phyloP scores from a whole-genome alignment of 2,329 filamentous ascomycete species.

The Fusarium pseudocircinatum region DNA sequence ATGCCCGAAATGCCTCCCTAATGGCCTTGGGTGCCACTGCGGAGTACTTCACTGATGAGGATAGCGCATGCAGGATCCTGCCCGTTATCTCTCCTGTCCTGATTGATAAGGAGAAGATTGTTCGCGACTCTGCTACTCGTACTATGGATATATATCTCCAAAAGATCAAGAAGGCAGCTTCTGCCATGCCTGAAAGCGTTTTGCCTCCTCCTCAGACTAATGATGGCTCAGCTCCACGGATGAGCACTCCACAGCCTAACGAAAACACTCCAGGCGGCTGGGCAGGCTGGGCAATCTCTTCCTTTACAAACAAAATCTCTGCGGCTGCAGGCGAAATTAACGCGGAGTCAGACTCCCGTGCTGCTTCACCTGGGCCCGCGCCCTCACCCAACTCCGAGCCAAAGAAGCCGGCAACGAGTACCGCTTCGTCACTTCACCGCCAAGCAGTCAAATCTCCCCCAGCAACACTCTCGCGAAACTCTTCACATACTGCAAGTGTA shows the following conservation, averaged over 20 bases:
- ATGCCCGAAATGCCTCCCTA: conserved; percentile 88
- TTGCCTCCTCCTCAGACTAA: conserved; percentile 72
- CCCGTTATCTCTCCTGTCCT: conserved; percentile 85
- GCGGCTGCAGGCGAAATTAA: conserved; percentile 88
- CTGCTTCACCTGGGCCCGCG: conserved; percentile 53
- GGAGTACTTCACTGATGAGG: conserved; percentile 89
- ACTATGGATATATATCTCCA: conserved; percentile 87
- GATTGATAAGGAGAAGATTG: conserved; percentile 94
- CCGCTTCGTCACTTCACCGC: conserved; percentile 68
- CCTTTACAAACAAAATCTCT: conserved; percentile 94
- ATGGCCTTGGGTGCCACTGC: conserved; percentile 86
- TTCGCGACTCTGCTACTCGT: conserved; percentile 91
- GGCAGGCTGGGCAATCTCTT: conserved; percentile 98
- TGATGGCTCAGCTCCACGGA: conserved; percentile 69
- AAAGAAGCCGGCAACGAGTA: conserved; percentile 55
- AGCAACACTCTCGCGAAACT: conserved; percentile 56
- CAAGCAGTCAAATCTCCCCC: conserved; percentile 67
- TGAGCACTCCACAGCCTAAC: conserved; percentile 79
- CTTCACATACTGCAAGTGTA: conserved; percentile 57
- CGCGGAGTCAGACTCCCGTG: conserved; percentile 57
- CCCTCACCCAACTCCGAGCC: conserved; percentile 53
- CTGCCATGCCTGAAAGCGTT: conserved; percentile 81
- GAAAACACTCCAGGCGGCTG: conserved; percentile 63
- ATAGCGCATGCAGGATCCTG: conserved; percentile 84
- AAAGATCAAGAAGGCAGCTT: conserved; percentile 81